Evolutionary conservation across 2,329 filamentous ascomycete genomes (phyloP), one percentile per base, ranked within the genome.

Genomic region (Aspergillus aculeatus): DNA sequence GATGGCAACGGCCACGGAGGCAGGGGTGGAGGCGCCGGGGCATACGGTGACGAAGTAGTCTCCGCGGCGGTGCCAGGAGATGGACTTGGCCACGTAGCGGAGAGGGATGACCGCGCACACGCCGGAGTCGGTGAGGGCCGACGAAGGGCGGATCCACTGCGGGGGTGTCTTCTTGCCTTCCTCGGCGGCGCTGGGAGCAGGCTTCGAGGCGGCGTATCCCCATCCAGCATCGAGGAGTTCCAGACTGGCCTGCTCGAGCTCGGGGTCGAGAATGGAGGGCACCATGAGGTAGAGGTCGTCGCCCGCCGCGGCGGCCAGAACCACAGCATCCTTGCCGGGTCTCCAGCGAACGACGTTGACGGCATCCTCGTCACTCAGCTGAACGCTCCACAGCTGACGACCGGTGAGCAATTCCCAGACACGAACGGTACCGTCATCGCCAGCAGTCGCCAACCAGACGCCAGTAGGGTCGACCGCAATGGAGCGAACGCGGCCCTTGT

Each of bases 41-140:
- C 92, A 96, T 23, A 97, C 92, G 0, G 93, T 96, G 66, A 91
- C 89, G 71, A 99, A 89, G 80, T 97, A 97, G 74, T 98, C 94
- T 68, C 95, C 95, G 62, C 91, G 88, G 60, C 94, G 86, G 78
- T 99, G 96, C 92, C 94, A 99, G 73, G 87, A 89, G 69, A 99
- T 87, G 14, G 91, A 89, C 80, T 96, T 98, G 71, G 96, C 86
- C 2, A 87, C 83, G 53, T 90, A 86, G 63, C 90, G 86, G 12
- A 97, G 89, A 6, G 91, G 92, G 58, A 91, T 86, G 70, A 91
- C 89, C 61, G 96, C 84, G 47, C 93, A 82, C 2, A 97, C 89
- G 50, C 93, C 72, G 60, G 89, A 86, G 56, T 90, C 87, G 69
- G 92, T 88, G 3, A 96, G 84, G 50, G 86, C 83, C 2, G 85